Percentiles rank a stretch among this genome's conserved stretches.
These are phyloP conservation scores for Eucalyptus polybractea DNA, from an alignment of 345 rosid species.

Conservation along the genomic window DNA sequence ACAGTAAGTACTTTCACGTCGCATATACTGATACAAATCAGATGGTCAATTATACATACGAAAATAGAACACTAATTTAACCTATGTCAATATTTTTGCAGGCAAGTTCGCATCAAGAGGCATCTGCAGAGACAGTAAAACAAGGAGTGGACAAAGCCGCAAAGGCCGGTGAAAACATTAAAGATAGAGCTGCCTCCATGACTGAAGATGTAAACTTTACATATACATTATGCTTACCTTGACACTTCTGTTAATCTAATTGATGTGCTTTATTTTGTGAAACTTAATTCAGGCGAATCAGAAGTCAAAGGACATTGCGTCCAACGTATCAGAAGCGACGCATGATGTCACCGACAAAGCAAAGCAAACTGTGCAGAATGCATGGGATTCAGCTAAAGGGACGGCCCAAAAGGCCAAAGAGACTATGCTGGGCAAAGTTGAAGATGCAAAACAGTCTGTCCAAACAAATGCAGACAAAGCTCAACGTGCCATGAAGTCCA, in stretches of 20 bases:
- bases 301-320: background rate
- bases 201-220: slow-evolving; percentile 2
- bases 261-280: background rate
- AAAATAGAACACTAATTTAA: background rate
- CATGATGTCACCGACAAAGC: slow-evolving; percentile 2
- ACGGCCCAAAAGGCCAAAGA: slow-evolving; percentile 16
- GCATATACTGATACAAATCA: background rate
- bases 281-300: background rate
- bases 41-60: background rate
- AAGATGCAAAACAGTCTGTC: slow-evolving; percentile 11
- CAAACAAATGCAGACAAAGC: slow-evolving; percentile 20
- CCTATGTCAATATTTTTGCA: background rate
- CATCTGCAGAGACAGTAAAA: background rate
- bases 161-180: background rate
- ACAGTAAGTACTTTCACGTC: background rate
- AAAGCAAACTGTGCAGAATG: slow-evolving; percentile 2
- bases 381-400: slow-evolving; percentile 18
- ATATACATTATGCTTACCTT: background rate
- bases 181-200: slow-evolving; percentile 1
- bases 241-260: background rate
- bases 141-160: slow-evolving; percentile 3
- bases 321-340: background rate
- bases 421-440: slow-evolving; percentile 4
- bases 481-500: slow-evolving; percentile 20
- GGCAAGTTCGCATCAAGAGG: slow-evolving; percentile 1